Evolutionary conservation across 169 alveolate species (phyloP), one percentile per base, ranked within the genome.

Genomic region (Plasmodium adleri): DNA sequence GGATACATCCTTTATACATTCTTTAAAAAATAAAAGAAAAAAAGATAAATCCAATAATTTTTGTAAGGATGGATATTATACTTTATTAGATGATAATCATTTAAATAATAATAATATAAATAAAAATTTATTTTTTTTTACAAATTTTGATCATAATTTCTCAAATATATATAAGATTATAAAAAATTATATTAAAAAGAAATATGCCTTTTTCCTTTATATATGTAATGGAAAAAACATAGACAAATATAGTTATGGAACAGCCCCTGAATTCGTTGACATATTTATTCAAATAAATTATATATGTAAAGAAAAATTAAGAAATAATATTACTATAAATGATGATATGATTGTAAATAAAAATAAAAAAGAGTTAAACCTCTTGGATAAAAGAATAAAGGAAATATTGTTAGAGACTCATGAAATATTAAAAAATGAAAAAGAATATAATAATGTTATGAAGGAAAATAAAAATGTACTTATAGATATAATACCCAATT

Each of bases 261-360:
- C 47, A 39, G 10, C 9, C 7, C 47, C 47, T 1, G 47, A 5
- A 39, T 39, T 39, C 5, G 9, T 39, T 39, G 7, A 39, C 5
- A 5, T 39, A 5, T 39, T 39, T 39, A 39, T 39, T 39, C 47
- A 39, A 39, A 39, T 39, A 39, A 39, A 39, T 39, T 5, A 39
- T 39, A 39, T 7, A 39, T 39, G 9, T 39, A 6, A 39, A 39
- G 47, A 39, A 39, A 39, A 5, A 6, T 39, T 71, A 28, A 70
- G 76, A 20, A 56, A 22, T 24, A 22, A 59, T 28, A 1, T 86
- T 39, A 71, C 87, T 47, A 70, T 86, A 49, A 86, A 86, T 45
- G 80, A 83, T 49, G 7, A 39, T 70, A 59, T 50, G 12, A 39
- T 39, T 39, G 47, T 39, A 39, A 39, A 39, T 5, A 39, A 0